phyloP scores from a whole-genome alignment of 306 rosid species.

The Vicia faba region DNA sequence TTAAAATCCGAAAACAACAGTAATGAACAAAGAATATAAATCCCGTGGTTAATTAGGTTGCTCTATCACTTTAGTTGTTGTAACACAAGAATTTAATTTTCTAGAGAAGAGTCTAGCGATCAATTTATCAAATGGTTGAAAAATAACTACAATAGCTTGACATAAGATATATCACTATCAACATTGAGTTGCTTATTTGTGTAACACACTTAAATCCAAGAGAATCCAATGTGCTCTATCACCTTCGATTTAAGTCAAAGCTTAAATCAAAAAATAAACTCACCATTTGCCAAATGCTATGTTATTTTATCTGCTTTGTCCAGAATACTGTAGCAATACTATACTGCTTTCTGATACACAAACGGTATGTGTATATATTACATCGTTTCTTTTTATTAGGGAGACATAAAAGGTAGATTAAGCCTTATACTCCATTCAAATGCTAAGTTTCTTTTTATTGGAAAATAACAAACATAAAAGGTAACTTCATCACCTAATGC shows the following conservation, averaged over 20 bases:
- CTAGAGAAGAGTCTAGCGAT: no score
- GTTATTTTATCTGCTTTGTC: background rate
- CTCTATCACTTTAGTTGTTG: no score
- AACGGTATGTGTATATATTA: background rate
- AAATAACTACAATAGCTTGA: no score
- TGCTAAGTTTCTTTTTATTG: background rate
- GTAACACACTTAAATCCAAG: background rate
- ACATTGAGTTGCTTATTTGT: background rate
- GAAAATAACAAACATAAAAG: conserved; percentile 6
- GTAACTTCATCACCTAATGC: conserved; percentile 29
- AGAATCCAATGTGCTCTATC: background rate
- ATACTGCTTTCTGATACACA: background rate
- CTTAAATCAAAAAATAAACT: background rate
- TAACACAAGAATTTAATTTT: no score
- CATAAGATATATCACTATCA: no score
- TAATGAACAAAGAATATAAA: no score
- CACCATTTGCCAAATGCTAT: background rate
- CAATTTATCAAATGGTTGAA: no score
- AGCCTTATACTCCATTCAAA: no score
- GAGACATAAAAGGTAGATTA: no score
- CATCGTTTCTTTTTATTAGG: background rate
- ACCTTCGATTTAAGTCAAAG: background rate
- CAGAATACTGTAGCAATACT: background rate
- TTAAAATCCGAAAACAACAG: no score
- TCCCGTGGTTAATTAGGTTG: no score